Conservation (phyloP, 1,284 basidiomycete genomes). For the Rhodotorula sp. region DNA sequence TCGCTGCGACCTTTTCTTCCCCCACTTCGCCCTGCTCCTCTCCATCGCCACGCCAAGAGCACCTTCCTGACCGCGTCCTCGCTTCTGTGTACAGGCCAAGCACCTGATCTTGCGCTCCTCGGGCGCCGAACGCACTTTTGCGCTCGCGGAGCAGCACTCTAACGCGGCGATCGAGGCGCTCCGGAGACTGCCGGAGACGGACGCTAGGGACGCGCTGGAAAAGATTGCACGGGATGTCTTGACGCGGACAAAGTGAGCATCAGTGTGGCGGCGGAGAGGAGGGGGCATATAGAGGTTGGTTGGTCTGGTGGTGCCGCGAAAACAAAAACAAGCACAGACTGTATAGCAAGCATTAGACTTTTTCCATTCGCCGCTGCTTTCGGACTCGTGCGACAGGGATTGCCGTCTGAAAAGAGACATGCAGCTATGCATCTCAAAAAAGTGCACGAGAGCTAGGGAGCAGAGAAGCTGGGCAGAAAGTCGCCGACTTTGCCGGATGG, state of each 20-base stretch:
- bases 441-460: too few relatives aligned
- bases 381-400: too few relatives aligned
- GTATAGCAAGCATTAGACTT: too few relatives aligned
- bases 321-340: too few relatives aligned
- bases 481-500: neutral
- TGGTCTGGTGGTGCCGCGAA: too few relatives aligned
- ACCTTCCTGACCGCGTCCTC: neutral
- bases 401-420: too few relatives aligned
- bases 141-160: slow-evolving; percentile 74
- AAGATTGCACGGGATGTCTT: slow-evolving; percentile 52
- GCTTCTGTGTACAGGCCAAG: slow-evolving; percentile 59
- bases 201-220: slow-evolving; percentile 68
- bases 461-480: neutral
- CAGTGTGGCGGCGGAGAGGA: neutral
- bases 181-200: slow-evolving; percentile 72
- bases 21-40: slow-evolving; percentile 11
- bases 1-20: slow-evolving; percentile 44
- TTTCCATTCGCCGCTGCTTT: too few relatives aligned
- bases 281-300: neutral
- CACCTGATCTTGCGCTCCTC: slow-evolving; percentile 70
- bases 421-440: too few relatives aligned
- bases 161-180: slow-evolving; percentile 71
- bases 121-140: slow-evolving; percentile 74
- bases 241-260: slow-evolving; percentile 49
- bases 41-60: neutral